phyloP scores from a whole-genome alignment of 106 monocot species.

The Allium fistulosum region DNA sequence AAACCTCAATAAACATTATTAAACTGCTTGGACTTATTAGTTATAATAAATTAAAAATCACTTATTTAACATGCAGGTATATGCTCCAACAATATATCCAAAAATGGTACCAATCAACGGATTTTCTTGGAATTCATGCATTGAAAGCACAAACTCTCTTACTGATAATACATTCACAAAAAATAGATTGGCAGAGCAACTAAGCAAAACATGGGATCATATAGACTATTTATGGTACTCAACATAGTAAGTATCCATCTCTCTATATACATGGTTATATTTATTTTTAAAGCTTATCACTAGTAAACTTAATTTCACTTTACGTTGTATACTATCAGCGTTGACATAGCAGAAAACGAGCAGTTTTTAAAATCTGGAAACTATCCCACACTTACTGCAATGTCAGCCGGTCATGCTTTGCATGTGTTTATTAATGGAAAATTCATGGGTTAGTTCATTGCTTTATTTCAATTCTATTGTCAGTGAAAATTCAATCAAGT shows the following conservation, averaged over 20 bases:
- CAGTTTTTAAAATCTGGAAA: slow-evolving; percentile 41
- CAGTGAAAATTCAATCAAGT: too few relatives aligned
- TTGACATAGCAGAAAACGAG: slow-evolving; percentile 44
- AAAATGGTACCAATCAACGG: slow-evolving; percentile 55
- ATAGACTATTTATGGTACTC: slow-evolving; percentile 98
- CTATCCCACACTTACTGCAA: slow-evolving; percentile 50
- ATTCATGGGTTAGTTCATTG: slow-evolving; percentile 24
- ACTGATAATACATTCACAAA: slow-evolving; percentile 58
- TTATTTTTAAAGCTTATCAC: too few relatives aligned
- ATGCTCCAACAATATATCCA: slow-evolving; percentile 48
- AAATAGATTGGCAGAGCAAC: slow-evolving; percentile 71
- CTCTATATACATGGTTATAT: background rate
- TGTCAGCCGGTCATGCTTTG: slow-evolving; percentile 74
- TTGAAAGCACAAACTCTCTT: slow-evolving; percentile 36
- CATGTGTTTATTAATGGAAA: slow-evolving; percentile 66
- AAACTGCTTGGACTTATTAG: background rate
- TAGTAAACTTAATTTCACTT: too few relatives aligned
- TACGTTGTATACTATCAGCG: slow-evolving; percentile 2
- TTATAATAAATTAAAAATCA: background rate
- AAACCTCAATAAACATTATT: background rate
- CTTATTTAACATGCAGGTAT: slow-evolving; percentile 34
- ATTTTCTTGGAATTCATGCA: slow-evolving; percentile 71
- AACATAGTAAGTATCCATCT: slow-evolving; percentile 67
- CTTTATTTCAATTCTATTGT: background rate
- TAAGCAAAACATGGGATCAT: slow-evolving; percentile 79